Base-by-base conservation (phyloP, 352 stramenopile species). In the Blastocystis hominis region DNA sequence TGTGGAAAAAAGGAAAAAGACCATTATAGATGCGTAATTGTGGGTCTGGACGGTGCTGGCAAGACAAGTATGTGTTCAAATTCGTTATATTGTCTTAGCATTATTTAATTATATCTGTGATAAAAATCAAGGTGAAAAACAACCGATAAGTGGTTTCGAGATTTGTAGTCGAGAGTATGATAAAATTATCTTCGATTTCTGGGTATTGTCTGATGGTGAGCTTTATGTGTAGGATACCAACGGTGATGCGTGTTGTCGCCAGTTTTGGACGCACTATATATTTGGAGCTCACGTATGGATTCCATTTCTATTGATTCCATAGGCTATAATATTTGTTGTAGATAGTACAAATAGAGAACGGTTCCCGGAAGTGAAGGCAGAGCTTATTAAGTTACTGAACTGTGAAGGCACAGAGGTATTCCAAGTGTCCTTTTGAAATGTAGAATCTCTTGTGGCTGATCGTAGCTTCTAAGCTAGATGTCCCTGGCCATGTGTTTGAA, bases 1-100 rank as follows among this genome's bases (percentile, higher is more conserved):
- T 24, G 20, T 36, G 54, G 44, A 24, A 64, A 20, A 13, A 80
- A 80, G n/a, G 17, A 80, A 36, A 42, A 47, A 10, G 63, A 80
- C 17, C 6, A 61, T 20, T 44, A 30, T n/a, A 61, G 70, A 62
- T 80, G 70, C 36, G 44, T 80, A 15, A 15, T 80, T 24, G 30
- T 80, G 17, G 70, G 70, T 53, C 56, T 80, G n/a, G 70, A 80
- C 46, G 56, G 36, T 62, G 70, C 70, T 10, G 70, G 70, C 62
- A 80, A 80, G 44, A 80, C 70, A 53, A 66, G 70, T 80, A 5
- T 9, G 5, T 46, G 17, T 30, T 64, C 5, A 46, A 38, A 47
- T 34, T 63, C 17, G 2, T 7, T 7, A 10, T 66, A 17, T 24
- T 20, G 24, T 46, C 3, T 20, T 66, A 64, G 47, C 70, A n/a